phyloP scores from a whole-genome alignment of 2,329 filamentous ascomycete genomes.

The Pseudogymnoascus sp. region DNA sequence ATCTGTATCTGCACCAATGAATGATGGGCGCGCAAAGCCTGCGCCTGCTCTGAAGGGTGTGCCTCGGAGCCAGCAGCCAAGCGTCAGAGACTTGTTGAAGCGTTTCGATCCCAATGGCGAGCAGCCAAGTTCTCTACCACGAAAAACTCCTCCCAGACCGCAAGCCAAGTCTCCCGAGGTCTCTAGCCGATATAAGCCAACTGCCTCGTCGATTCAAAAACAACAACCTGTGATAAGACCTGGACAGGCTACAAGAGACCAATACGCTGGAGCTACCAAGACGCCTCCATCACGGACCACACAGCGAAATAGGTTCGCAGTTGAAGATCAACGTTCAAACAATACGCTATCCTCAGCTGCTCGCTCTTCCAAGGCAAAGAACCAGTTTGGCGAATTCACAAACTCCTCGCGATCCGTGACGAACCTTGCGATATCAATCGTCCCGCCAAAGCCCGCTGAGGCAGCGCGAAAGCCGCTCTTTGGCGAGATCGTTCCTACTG shows the following conservation, averaged over 20 bases:
- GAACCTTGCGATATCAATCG: constrained; percentile 28
- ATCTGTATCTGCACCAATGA: constrained; percentile 49
- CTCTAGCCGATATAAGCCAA: neutral
- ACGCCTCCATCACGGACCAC: constrained; percentile 20
- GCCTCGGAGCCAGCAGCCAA: constrained; percentile 41
- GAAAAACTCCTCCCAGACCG: neutral
- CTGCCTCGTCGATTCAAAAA: neutral
- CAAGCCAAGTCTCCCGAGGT: neutral
- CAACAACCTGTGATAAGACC: constrained; percentile 9
- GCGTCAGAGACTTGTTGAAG: constrained; percentile 72
- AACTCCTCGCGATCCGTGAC: constrained; percentile 38
- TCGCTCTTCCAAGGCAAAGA: constrained; percentile 46
- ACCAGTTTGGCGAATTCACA: constrained; percentile 26
- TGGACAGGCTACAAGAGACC: constrained; percentile 11
- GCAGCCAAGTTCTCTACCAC: constrained; percentile 22
- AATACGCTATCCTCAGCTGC: constrained; percentile 53
- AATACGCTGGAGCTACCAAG: neutral
- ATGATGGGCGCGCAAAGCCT: constrained; percentile 27
- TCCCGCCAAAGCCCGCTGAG: constrained; percentile 21
- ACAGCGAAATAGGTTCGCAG: constrained; percentile 40
- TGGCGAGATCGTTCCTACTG: constrained; percentile 62
- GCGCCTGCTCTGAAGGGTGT: constrained; percentile 20
- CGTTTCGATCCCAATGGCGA: constrained; percentile 60
- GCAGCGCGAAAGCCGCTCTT: constrained; percentile 54
- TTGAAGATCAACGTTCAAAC: constrained; percentile 44